Base-by-base conservation (phyloP, 1,139 yeast genomes). In the Yamadazyma diospyri region DNA sequence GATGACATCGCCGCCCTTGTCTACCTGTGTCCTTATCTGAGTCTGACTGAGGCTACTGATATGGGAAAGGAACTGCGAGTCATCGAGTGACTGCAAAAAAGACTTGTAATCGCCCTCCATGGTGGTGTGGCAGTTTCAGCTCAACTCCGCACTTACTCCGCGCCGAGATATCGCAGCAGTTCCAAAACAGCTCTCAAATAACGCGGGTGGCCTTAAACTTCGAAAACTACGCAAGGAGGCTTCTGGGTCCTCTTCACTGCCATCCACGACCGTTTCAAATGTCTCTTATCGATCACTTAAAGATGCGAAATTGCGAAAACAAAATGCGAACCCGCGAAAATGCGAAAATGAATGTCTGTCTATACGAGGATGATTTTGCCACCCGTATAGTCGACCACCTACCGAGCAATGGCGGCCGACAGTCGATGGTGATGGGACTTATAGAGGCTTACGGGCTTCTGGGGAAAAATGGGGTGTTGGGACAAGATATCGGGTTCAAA, bases 331-430 rank as follows among this genome's bases (percentile, higher is more conserved):
- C n/a, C n/a, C n/a, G n/a, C n/a, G n/a, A n/a, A n/a, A n/a, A n/a
- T n/a, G n/a, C n/a, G n/a, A n/a, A n/a, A n/a, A n/a, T n/a, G n/a
- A n/a, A n/a, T n/a, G n/a, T n/a, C n/a, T n/a, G n/a, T n/a, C n/a
- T 33, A 3, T 21, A 23, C 9, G 48, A 17, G 3, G 10, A 55
- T 13, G 46, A 38, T 8, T 32, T 34, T 8, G 43, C 47, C 8
- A 45, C 67, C 0, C 35, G 44, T 5, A 41, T 69, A 5, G 47
- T 59, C 14, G 81, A 77, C 39, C 43, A 56, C 19, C 55, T 77
- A 3, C 83, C 83, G 1, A 61, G 81, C 0, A 78, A 78, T 43
- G 48, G 49, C 9, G 75, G 70, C 1, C 54, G 85, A 8, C 74
- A 76, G 8, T 57, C 72, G 3, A 51, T 76, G 15, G 71, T 75